Evolutionary conservation across 345 rosid species (phyloP).

Genomic region (Eucalyptus sideroxylon): DNA sequence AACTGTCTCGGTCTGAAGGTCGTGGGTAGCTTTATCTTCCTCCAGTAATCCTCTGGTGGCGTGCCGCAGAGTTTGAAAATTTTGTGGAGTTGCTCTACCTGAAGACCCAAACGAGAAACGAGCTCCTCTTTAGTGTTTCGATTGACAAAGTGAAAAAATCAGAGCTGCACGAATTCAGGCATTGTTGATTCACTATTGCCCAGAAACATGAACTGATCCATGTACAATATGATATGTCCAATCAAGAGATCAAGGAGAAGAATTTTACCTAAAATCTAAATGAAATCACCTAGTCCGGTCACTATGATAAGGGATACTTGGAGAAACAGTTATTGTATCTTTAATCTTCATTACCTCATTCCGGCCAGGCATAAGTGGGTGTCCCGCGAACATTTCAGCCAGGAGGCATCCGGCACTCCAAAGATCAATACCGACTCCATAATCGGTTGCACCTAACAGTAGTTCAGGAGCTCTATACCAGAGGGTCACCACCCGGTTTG

Average conservation of each 20-base stretch:
- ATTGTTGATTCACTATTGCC: not conserved
- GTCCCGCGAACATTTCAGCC: slow-evolving; percentile 49
- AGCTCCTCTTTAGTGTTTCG: not conserved
- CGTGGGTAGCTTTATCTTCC: slow-evolving; percentile 45
- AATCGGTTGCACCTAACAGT: slow-evolving; percentile 36
- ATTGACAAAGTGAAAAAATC: not conserved
- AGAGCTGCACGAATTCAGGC: not conserved
- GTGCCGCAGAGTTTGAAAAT: slow-evolving; percentile 81
- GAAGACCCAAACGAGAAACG: not conserved
- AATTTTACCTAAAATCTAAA: not conserved
- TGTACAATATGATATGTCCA: not conserved
- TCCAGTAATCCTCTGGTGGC: slow-evolving; percentile 89
- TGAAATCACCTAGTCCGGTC: not conserved
- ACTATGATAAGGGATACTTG: not conserved
- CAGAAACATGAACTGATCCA: not conserved
- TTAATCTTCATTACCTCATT: slow-evolving; percentile 24
- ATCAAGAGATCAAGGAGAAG: not conserved
- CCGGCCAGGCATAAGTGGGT: slow-evolving; percentile 51
- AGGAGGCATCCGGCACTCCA: slow-evolving; percentile 69
- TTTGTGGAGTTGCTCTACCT: slow-evolving; percentile 89
- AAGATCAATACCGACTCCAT: slow-evolving; percentile 55
- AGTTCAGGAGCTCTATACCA: slow-evolving; percentile 70
- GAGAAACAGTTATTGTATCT: not conserved
- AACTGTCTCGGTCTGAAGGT: slow-evolving; percentile 40
- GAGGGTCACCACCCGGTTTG: slow-evolving; percentile 48